A percentile compares a stretch with the other conserved stretches of the same genome.
These are phyloP conservation scores for Penicillium simplicissimum DNA, from an alignment of 495 filamentous ascomycete genomes.

Conservation along the genomic window DNA sequence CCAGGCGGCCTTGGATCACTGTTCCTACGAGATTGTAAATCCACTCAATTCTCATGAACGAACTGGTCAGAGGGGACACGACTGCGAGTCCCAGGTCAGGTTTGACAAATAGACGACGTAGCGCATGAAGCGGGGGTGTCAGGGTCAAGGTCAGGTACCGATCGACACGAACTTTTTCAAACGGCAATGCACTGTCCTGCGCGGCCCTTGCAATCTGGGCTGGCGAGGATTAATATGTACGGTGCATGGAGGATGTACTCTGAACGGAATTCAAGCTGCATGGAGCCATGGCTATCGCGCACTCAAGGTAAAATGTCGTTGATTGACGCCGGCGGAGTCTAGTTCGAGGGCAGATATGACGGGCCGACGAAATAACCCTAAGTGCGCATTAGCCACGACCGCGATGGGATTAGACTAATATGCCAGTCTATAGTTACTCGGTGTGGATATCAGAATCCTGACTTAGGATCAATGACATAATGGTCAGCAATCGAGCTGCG, in stretches of 20 bases:
- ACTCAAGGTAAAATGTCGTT: not conserved
- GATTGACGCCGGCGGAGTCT: not conserved
- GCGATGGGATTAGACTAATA: not conserved
- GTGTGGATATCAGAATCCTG: not conserved
- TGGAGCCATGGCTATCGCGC: not conserved
- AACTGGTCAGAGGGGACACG: constrained; percentile 20
- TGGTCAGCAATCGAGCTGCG: not conserved
- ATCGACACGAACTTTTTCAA: constrained; percentile 15
- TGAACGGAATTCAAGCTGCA: not conserved
- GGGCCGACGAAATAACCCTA: not conserved
- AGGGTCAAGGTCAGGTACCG: constrained; percentile 28
- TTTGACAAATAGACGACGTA: not conserved
- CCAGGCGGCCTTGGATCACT: no score
- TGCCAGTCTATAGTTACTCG: not conserved
- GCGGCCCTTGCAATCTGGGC: constrained; percentile 8
- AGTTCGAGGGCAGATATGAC: not conserved
- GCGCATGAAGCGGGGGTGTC: constrained; percentile 7
- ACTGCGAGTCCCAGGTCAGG: not conserved
- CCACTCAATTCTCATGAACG: constrained; percentile 20
- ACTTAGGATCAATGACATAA: not conserved
- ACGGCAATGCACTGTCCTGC: constrained; percentile 6
- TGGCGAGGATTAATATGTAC: constrained; percentile 4
- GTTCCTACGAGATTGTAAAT: not conserved
- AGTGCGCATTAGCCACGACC: not conserved
- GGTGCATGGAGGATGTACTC: not conserved